phyloP scores from a whole-genome alignment of 441 rosid genomes.

The Hypseocharis bilobata region DNA sequence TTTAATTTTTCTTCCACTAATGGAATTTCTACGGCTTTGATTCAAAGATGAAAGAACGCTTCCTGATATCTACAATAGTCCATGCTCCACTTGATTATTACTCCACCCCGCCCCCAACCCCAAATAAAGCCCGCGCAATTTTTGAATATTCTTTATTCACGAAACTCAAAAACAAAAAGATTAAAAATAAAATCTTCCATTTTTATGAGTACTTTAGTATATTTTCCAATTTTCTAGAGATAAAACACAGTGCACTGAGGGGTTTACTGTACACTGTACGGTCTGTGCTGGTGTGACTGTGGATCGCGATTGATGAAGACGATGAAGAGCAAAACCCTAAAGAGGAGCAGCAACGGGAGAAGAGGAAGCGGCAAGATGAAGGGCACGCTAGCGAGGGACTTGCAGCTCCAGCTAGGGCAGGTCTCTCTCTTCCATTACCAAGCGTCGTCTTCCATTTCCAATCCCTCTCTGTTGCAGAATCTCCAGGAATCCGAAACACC shows the following conservation, averaged over 20 bases:
- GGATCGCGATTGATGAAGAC: too few species aligned
- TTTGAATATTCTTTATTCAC: slow-evolving; percentile 17
- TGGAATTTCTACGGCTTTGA: slow-evolving; percentile 12
- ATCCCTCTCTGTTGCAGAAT: slow-evolving; percentile 32
- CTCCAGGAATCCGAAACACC: slow-evolving; percentile 35
- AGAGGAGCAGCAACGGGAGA: slow-evolving; percentile 25
- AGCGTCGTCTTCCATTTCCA: slow-evolving; percentile 21
- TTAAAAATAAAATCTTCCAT: neutral
- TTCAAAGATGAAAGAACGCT: neutral
- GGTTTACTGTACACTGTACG: too few species aligned
- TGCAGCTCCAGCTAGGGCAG: slow-evolving; percentile 38
- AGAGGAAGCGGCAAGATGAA: slow-evolving; percentile 36
- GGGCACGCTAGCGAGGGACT: slow-evolving; percentile 38
- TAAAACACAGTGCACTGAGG: too few species aligned
- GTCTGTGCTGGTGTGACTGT: too few species aligned
- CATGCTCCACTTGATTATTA: slow-evolving; percentile 5
- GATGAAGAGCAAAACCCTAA: slow-evolving; percentile 43
- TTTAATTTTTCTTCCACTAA: slow-evolving; percentile 9
- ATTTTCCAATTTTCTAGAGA: too few species aligned
- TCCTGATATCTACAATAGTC: slow-evolving; percentile 8
- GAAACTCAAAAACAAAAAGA: neutral
- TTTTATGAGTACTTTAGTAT: too few species aligned
- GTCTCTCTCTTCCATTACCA: slow-evolving; percentile 30
- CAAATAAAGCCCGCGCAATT: slow-evolving; percentile 40
- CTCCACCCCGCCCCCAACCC: neutral